Percentiles rank a stretch among this genome's conserved stretches.
These are phyloP conservation scores for Mycena amicta DNA, from an alignment of 768 basidiomycete species.

Conservation along the genomic window DNA sequence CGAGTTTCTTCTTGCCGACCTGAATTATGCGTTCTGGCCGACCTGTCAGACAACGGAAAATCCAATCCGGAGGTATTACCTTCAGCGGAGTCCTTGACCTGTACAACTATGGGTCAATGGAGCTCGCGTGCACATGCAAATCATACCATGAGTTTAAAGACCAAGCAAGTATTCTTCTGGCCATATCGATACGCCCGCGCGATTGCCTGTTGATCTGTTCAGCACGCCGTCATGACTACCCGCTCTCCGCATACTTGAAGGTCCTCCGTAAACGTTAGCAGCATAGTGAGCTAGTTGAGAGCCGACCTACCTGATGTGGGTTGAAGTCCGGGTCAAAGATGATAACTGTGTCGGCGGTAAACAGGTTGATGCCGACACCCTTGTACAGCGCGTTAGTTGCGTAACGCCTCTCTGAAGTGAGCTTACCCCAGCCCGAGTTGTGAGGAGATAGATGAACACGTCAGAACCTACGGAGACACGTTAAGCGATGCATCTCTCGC, in stretches of 20 bases:
- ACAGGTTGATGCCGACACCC: constrained; percentile 91
- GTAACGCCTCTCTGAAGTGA: neutral
- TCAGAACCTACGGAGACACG: constrained; percentile 60
- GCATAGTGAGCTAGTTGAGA: no score
- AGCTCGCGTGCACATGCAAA: neutral
- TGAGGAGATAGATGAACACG: constrained; percentile 87
- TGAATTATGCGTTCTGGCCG: constrained; percentile 83
- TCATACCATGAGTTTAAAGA: constrained; percentile 86
- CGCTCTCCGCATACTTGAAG: constrained; percentile 88
- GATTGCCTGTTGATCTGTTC: no score
- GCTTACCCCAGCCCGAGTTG: constrained; percentile 82
- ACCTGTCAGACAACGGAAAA: no score
- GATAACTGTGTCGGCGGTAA: constrained; percentile 89
- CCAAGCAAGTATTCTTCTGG: constrained; percentile 90
- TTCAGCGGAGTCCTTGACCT: constrained; percentile 86
- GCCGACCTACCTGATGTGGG: constrained; percentile 66
- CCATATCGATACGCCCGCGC: constrained; percentile 94
- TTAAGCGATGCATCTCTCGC: neutral
- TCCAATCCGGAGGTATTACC: constrained; percentile 47
- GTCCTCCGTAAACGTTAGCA: no score
- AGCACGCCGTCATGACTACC: no score
- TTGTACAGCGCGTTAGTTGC: constrained; percentile 20
- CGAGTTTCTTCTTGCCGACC: constrained; percentile 93
- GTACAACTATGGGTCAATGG: neutral
- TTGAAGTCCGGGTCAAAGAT: constrained; percentile 98